Conservation (phyloP, 2,329 filamentous ascomycete genomes). For the Colletotrichum eremochloae region DNA sequence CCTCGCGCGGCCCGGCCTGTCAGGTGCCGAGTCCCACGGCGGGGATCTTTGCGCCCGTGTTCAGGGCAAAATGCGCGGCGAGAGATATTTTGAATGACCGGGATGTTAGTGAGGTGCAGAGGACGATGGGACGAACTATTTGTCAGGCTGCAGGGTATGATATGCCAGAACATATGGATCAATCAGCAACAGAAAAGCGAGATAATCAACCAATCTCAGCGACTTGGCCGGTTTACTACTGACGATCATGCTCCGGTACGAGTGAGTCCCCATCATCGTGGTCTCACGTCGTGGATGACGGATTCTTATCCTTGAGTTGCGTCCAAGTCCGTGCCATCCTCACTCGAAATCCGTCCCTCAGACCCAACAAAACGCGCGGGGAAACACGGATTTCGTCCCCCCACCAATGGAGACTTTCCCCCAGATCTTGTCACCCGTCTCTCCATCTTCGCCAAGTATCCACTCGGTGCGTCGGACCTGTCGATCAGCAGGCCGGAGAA, state of each 20-base stretch:
- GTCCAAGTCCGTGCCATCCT: constrained; percentile 8
- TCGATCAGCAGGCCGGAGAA: constrained; percentile 15
- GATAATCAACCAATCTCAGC: constrained; percentile 10
- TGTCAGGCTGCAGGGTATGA: not conserved
- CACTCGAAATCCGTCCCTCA: constrained; percentile 9
- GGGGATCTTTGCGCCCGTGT: constrained; percentile 44
- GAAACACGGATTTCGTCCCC: constrained; percentile 23
- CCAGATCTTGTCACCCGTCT: not conserved
- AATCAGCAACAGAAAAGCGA: not conserved
- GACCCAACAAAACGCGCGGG: constrained; percentile 1
- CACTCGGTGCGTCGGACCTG: constrained; percentile 2
- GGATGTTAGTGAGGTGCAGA: not conserved
- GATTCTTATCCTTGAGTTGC: constrained; percentile 33
- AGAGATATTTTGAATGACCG: constrained; percentile 37
- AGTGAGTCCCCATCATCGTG: not conserved
- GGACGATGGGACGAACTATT: no score
- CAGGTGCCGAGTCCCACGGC: constrained; percentile 45
- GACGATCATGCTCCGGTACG: not conserved
- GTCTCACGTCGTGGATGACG: not conserved
- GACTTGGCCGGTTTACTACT: not conserved
- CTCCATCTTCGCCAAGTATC: constrained; percentile 1
- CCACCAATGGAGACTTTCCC: constrained; percentile 30
- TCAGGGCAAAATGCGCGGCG: constrained; percentile 43
- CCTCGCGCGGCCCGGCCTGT: constrained; percentile 54
- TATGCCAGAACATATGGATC: constrained; percentile 14